A percentile compares a stretch with the other conserved stretches of the same genome.
Conservation (phyloP, 1,139 yeast genomes). For the Magnusiomyces magnusii region DNA sequence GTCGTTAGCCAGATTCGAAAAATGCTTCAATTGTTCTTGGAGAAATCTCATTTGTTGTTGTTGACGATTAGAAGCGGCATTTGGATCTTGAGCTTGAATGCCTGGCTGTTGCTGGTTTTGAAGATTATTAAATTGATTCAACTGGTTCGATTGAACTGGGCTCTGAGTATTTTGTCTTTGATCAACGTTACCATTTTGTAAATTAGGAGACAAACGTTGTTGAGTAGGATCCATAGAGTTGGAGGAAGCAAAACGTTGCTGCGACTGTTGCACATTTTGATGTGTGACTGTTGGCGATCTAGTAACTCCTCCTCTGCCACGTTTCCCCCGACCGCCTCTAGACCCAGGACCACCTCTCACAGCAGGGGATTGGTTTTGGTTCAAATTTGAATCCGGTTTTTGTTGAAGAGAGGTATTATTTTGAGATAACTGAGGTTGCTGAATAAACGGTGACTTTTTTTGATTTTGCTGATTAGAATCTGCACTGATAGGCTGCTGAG, state of each 20-base stretch:
- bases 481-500: conserved; percentile 1
- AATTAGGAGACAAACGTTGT: not conserved
- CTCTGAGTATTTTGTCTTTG: not conserved
- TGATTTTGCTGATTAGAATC: conserved; percentile 1
- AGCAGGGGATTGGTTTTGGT: not conserved
- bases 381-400: not conserved
- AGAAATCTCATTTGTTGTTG: not conserved
- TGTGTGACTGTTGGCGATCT: conserved; percentile 5
- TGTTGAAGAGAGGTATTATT: not conserved
- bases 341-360: not conserved
- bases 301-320: conserved; percentile 1
- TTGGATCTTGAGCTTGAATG: not conserved
- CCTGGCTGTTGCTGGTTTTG: not conserved
- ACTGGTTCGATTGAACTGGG: not conserved
- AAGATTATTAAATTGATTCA: not conserved
- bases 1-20: not conserved
- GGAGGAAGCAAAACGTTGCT: conserved; percentile 1
- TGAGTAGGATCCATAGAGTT: not conserved
- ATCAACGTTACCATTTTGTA: not conserved
- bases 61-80: not conserved
- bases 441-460: conserved; percentile 3
- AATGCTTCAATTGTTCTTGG: not conserved
- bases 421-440: not conserved
- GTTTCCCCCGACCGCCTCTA: conserved; percentile 2
- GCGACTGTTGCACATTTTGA: conserved; percentile 1